These are phyloP conservation scores for Termitomyces sp. DNA, from an alignment of 768 basidiomycete genomes.

Conservation along the genomic window DNA sequence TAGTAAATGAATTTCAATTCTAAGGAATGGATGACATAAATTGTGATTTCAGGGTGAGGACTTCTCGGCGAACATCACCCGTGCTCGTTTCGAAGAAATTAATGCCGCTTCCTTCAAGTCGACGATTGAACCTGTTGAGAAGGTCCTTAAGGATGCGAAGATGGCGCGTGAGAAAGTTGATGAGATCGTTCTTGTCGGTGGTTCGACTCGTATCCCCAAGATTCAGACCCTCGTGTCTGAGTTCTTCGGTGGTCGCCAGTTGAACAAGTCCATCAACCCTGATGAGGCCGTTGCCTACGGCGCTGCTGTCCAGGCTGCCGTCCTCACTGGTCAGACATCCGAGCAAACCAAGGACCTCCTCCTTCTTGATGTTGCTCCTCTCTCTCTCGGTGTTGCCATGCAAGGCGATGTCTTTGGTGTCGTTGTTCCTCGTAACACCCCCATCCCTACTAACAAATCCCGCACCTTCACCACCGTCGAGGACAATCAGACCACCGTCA, in stretches of 20 bases:
- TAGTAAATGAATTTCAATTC: conserved; percentile 15
- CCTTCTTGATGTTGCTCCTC: conserved; percentile 95
- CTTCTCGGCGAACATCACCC: conserved; percentile 97
- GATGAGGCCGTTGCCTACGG: conserved; percentile 99
- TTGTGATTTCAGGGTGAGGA: conserved; percentile 70
- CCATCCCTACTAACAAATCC: conserved; percentile 99
- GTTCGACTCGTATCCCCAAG: conserved; percentile 99
- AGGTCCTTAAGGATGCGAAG: conserved; percentile 98
- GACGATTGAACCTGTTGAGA: conserved; percentile 96
- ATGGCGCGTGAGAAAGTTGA: conserved; percentile 96
- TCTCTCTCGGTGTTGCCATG: conserved; percentile 99
- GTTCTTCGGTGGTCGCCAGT: conserved; percentile 94
- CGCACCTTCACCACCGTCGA: conserved; percentile 99
- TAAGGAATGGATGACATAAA: background rate
- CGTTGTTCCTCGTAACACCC: conserved; percentile 98
- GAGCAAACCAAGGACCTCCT: conserved; percentile 99
- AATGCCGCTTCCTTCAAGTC: conserved; percentile 94
- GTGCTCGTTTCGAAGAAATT: conserved; percentile 99
- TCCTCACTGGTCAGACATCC: conserved; percentile 97
- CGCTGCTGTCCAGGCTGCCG: conserved; percentile 98
- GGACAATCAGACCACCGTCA: conserved; percentile 99
- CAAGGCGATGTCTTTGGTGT: conserved; percentile 99
- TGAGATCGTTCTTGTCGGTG: conserved; percentile 99
- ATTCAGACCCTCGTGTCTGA: conserved; percentile 98
- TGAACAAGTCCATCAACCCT: conserved; percentile 99